phyloP scores from a whole-genome alignment of 176 grass and related monocot genomes.

The Zea luxurians region DNA sequence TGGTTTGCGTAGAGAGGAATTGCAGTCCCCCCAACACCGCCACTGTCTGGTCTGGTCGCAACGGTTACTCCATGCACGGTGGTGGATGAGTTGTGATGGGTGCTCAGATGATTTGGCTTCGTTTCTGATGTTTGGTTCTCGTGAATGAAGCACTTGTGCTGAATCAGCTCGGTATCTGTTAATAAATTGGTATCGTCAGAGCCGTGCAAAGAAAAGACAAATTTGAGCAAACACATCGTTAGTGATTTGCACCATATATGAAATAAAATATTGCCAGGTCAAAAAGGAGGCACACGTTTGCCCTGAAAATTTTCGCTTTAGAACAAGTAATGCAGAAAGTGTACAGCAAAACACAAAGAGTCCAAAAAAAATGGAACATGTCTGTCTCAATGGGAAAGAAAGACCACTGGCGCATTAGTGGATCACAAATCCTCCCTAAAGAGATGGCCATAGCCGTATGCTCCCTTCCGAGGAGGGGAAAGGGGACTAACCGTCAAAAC shows the following conservation, averaged over 20 bases:
- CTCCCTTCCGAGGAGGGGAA: neutral
- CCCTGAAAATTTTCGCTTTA: slow-evolving; percentile 14
- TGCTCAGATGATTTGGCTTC: slow-evolving; percentile 27
- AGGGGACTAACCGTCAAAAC: slow-evolving; percentile 30
- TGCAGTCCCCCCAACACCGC: slow-evolving; percentile 52
- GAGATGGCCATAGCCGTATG: slow-evolving; percentile 21
- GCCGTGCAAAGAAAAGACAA: slow-evolving; percentile 8
- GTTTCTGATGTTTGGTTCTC: slow-evolving; percentile 29
- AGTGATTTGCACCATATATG: neutral
- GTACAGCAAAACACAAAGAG: slow-evolving; percentile 20
- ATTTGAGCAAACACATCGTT: neutral
- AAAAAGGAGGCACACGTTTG: slow-evolving; percentile 6
- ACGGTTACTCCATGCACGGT: slow-evolving; percentile 31
- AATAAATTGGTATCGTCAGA: slow-evolving; percentile 10
- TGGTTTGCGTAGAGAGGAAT: slow-evolving; percentile 84
- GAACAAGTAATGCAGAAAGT: slow-evolving; percentile 12
- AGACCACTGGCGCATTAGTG: slow-evolving; percentile 9
- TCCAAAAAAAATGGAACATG: slow-evolving; percentile 27
- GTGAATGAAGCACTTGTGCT: slow-evolving; percentile 31
- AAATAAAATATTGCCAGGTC: neutral
- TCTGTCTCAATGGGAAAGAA: slow-evolving; percentile 17
- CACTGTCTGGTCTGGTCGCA: slow-evolving; percentile 59
- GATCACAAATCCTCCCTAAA: slow-evolving; percentile 33
- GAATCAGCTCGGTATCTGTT: slow-evolving; percentile 54
- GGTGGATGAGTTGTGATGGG: slow-evolving; percentile 35